Evolutionary conservation across 352 stramenopile species (phyloP).

Genomic region (Pythium myriotylum): DNA sequence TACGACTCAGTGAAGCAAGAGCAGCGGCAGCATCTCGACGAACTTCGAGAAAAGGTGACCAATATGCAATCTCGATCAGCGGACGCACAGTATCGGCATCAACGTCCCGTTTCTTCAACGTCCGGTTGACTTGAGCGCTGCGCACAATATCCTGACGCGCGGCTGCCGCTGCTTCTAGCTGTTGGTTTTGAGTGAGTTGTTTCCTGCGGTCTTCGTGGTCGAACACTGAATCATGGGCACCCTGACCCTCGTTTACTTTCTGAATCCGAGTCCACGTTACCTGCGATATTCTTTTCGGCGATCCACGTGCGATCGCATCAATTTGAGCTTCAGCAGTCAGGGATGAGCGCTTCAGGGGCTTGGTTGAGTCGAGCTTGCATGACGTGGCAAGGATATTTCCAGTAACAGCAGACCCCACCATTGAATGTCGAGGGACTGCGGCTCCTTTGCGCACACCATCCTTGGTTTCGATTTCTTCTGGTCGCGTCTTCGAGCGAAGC

Average conservation of each 20-base stretch:
- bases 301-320: conserved; percentile 24
- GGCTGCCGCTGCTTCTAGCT: conserved; percentile 19
- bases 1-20: conserved; percentile 72
- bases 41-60: conserved; percentile 82
- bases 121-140: conserved; percentile 23
- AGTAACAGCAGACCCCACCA: background rate
- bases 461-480: too few species aligned
- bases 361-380: too few species aligned
- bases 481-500: too few species aligned
- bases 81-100: conserved; percentile 67
- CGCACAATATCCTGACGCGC: conserved; percentile 21
- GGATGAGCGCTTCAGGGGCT: conserved; percentile 1
- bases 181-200: conserved; percentile 25
- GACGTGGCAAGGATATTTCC: too few species aligned
- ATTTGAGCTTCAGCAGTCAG: conserved; percentile 21
- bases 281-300: conserved; percentile 25
- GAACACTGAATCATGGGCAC: conserved; percentile 1
- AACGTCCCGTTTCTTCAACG: conserved; percentile 55
- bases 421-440: background rate
- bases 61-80: conserved; percentile 88
- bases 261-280: conserved; percentile 30
- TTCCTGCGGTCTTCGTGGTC: conserved; percentile 8
- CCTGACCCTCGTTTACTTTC: conserved; percentile 17
- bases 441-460: background rate
- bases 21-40: conserved; percentile 74